Evolutionary conservation across 2,329 filamentous ascomycete genomes (phyloP), one percentile per base, ranked within the genome.

Genomic region (Xylariales sp.): DNA sequence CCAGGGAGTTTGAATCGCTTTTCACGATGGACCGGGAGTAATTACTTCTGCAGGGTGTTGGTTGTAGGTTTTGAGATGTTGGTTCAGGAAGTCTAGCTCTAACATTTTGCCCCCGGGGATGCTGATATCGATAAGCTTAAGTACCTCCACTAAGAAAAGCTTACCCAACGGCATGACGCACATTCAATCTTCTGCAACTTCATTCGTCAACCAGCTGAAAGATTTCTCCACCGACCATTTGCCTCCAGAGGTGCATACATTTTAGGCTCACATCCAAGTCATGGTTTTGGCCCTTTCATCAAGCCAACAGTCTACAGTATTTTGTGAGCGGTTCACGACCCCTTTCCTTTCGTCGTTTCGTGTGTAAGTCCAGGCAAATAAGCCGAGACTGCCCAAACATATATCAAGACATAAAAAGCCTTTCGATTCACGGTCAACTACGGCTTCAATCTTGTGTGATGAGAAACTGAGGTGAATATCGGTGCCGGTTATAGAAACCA

Each of bases 91-190:
- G 20, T 35, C 19, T 21, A 20, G 21, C 19, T 22, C 33, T 35
- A 21, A 35, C 33, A 19, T 22, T 21, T 37, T 37, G 20, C 34
- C 34, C n/a, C 20, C 15, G 29, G 28, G n/a, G n/a, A 12, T 20
- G 38, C 38, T 29, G 38, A 33, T 40, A 40, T 40, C 38, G 38
- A 40, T 40, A 40, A 40, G 28, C 32, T 32, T 22, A 40, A 40
- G 38, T 33, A 18, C 28, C 38, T 20, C 28, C 38, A 20, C 20
- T 19, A 25, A 32, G 25, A 21, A 19, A 40, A 40, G 24, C 29
- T 16, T 3, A 27, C 11, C 28, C 28, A 32, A 40, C 29, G 18
- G 28, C 28, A 25, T 32, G 38, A 19, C 38, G 38, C 38, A 40
- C 32, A 40, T 33, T 40, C 38, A 24, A 40, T 40, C 18, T 9